phyloP scores from a whole-genome alignment of 306 rosid species.

The Prunus dulcis region DNA sequence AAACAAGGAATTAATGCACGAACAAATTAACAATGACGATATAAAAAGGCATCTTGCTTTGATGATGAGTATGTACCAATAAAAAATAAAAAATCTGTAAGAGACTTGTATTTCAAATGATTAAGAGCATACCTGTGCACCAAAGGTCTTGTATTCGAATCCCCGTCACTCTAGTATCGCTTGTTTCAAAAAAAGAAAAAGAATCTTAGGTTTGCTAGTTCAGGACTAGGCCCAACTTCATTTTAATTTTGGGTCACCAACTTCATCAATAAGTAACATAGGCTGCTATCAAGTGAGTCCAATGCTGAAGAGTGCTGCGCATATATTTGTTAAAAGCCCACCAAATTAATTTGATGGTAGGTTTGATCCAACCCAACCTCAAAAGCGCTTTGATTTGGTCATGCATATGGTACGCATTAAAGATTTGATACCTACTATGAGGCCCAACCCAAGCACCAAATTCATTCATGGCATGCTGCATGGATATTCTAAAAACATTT shows the following conservation, averaged over 20 bases:
- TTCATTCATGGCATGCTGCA: neutral
- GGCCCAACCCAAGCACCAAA: neutral
- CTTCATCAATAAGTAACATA: too few relatives aligned
- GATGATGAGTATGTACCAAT: neutral
- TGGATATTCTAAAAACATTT: neutral
- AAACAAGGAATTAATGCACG: neutral
- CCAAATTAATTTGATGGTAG: neutral
- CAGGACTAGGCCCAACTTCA: too few relatives aligned
- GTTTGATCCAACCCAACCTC: neutral
- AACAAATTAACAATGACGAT: neutral
- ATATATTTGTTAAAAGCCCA: neutral
- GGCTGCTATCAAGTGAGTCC: neutral
- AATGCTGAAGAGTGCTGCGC: too few relatives aligned
- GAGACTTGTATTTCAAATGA: too few relatives aligned
- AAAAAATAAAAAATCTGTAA: neutral
- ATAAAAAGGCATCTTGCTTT: neutral
- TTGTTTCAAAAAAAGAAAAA: too few relatives aligned
- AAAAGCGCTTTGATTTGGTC: neutral
- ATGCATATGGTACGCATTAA: neutral
- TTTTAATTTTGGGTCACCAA: too few relatives aligned
- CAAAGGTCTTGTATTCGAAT: too few relatives aligned
- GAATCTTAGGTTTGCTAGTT: too few relatives aligned
- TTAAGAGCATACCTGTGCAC: too few relatives aligned
- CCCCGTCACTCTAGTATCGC: too few relatives aligned
- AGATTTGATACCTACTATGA: too few relatives aligned